A percentile compares a stretch with the other conserved stretches of the same genome.
phyloP scores from a whole-genome alignment of 495 filamentous ascomycete species.

The Astrothelium subdiscretum region DNA sequence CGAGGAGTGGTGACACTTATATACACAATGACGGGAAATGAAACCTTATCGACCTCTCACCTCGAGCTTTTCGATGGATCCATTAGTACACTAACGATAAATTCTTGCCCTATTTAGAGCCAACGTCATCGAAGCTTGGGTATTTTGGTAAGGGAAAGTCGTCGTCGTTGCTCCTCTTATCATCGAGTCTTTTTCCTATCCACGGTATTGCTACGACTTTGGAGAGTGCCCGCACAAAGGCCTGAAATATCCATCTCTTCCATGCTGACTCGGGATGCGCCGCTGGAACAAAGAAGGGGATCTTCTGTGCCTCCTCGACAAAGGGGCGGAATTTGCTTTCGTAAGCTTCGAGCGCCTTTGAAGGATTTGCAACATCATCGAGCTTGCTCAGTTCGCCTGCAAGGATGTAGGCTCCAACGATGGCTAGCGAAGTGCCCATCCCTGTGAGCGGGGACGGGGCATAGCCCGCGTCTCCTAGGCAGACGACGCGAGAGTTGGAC shows the following conservation, averaged over 20 bases:
- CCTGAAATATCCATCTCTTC: slow-evolving; percentile 7
- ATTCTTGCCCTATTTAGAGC: neutral
- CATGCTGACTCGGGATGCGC: slow-evolving; percentile 9
- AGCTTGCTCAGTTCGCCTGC: slow-evolving; percentile 11
- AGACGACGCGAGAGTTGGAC: slow-evolving; percentile 3
- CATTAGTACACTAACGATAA: neutral
- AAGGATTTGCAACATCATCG: slow-evolving; percentile 3
- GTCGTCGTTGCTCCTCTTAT: neutral
- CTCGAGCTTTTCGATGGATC: neutral
- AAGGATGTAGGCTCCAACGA: slow-evolving; percentile 7
- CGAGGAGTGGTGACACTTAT: neutral
- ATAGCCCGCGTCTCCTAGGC: slow-evolving; percentile 4
- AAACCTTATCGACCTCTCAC: neutral
- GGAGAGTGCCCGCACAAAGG: neutral
- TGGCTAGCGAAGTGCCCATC: slow-evolving; percentile 4
- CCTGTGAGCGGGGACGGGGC: slow-evolving; percentile 7
- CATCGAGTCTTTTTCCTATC: neutral
- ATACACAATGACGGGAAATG: neutral
- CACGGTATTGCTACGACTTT: neutral
- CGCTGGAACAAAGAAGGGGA: slow-evolving; percentile 10
- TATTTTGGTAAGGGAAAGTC: neutral
- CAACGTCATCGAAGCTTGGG: neutral
- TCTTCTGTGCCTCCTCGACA: slow-evolving; percentile 13
- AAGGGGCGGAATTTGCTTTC: slow-evolving; percentile 10
- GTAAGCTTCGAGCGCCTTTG: slow-evolving; percentile 10